phyloP scores from a whole-genome alignment of 164 flowering plant genomes.

The Kingdonia uniflora region DNA sequence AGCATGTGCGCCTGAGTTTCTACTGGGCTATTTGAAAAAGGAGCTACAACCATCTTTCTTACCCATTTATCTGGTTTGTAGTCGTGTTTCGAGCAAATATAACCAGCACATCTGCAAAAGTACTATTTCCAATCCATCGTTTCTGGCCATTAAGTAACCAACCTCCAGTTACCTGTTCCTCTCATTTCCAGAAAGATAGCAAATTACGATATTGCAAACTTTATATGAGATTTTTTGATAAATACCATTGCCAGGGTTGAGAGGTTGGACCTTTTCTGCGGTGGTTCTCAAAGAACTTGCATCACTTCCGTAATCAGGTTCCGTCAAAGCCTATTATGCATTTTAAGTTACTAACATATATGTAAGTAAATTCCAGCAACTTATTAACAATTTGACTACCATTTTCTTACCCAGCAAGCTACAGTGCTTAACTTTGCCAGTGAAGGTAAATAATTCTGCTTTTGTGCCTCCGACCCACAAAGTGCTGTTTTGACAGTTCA shows the following conservation, averaged over 20 bases:
- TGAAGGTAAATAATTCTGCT: conserved; percentile 80
- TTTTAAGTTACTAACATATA: not conserved
- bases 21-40: too few species aligned
- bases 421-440: conserved; percentile 61
- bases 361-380: too few species aligned
- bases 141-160: conserved; percentile 93
- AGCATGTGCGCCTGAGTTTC: too few species aligned
- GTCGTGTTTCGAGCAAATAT: conserved; percentile 76
- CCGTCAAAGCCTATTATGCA: conserved; percentile 63
- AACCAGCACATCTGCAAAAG: conserved; percentile 88
- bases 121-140: conserved; percentile 96
- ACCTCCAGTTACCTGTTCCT: conserved; percentile 79
- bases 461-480: conserved; percentile 87
- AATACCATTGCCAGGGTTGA: too few species aligned
- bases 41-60: too few species aligned
- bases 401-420: conserved; percentile 77
- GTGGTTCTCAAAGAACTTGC: conserved; percentile 80
- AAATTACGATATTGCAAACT: not conserved
- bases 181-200: conserved; percentile 6
- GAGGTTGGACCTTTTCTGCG: conserved; percentile 83
- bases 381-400: too few species aligned
- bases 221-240: too few species aligned
- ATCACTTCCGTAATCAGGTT: conserved; percentile 95
- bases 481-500: conserved; percentile 38
- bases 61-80: conserved; percentile 92